These are phyloP conservation scores for Populus deltoides DNA, from an alignment of 345 rosid species.

Conservation along the genomic window DNA sequence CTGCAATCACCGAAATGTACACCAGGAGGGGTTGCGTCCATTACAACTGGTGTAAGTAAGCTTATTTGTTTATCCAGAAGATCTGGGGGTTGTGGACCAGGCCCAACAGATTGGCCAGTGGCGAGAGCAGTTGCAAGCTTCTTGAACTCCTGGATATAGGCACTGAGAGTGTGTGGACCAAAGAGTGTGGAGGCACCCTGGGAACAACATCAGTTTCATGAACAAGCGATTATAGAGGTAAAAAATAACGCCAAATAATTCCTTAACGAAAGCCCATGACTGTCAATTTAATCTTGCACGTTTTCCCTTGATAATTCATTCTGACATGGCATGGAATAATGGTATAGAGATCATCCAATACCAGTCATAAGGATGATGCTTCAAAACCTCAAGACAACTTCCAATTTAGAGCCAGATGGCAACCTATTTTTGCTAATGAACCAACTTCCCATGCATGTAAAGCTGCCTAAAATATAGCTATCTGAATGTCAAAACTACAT, in stretches of 20 bases:
- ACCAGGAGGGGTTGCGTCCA: conserved; percentile 76
- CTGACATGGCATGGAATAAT: background rate
- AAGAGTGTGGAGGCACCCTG: conserved; percentile 94
- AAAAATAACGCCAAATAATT: background rate
- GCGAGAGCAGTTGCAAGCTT: conserved; percentile 68
- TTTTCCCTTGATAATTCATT: background rate
- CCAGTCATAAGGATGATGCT: background rate
- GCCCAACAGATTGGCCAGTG: conserved; percentile 46
- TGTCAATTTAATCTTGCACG: background rate
- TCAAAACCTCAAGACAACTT: background rate
- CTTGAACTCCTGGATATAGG: conserved; percentile 88
- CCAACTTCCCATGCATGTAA: background rate
- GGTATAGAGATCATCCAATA: background rate
- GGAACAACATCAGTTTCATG: background rate
- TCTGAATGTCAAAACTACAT: background rate
- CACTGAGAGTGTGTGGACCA: conserved; percentile 88
- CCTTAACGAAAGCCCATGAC: background rate
- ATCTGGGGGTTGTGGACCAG: conserved; percentile 81
- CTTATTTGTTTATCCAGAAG: conserved; percentile 73
- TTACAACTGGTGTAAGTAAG: conserved; percentile 77
- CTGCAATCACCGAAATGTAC: conserved; percentile 73
- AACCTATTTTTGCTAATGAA: background rate
- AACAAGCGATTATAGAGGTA: background rate
- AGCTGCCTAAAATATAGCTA: background rate
- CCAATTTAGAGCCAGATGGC: background rate